Base-by-base conservation (phyloP, 1,284 basidiomycete genomes). In the Puccinia hordei region DNA sequence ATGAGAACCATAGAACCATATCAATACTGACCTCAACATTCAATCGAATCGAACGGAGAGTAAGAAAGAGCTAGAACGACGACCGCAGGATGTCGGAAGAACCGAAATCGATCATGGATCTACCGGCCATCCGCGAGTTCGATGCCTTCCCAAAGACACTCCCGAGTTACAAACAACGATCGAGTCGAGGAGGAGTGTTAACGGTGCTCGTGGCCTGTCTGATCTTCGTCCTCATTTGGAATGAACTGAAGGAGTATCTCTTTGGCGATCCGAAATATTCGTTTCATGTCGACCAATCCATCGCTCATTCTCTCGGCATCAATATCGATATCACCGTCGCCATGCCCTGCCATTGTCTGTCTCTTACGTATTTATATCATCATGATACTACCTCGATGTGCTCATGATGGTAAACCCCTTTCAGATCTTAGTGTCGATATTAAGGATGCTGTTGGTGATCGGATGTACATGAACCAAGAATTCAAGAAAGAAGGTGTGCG, bases 241-340 rank as follows among this genome's bases (percentile, higher is more conserved):
- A 95, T 84, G 95, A 98, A 84, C 87, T 96, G 63, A 90, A 91
- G 68, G 93, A 96, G 84, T 98, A 90, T 84, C 87, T 98, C 46
- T 98, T 92, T 89, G 95, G 95, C 71, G 94, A 94, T 89, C 92
- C 93, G 15, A 91, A 92, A 83, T 91, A 92, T 84, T 90, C 91
- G 83, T 98, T 96, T 86, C 90, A 89, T 81, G 91, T 98, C 73
- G 94, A 96, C 84, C 86, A 87, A 27, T 89, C 89, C 65, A 86
- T 88, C 35, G 86, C 87, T 27, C 90, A 89, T 82, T 90, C 88
- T 80, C 88, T 98, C 87, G 90, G 91, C 82, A 88, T 98, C 82
- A 97, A 98, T 85, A 89, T 97, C 76, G 95, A 98, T 86, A 86
- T 96, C 86, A 90, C 93, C 17, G 92, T 98, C 33, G 92, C 92